Conservation (phyloP, 164 flowering plant species). For the Macadamia integrifolia region DNA sequence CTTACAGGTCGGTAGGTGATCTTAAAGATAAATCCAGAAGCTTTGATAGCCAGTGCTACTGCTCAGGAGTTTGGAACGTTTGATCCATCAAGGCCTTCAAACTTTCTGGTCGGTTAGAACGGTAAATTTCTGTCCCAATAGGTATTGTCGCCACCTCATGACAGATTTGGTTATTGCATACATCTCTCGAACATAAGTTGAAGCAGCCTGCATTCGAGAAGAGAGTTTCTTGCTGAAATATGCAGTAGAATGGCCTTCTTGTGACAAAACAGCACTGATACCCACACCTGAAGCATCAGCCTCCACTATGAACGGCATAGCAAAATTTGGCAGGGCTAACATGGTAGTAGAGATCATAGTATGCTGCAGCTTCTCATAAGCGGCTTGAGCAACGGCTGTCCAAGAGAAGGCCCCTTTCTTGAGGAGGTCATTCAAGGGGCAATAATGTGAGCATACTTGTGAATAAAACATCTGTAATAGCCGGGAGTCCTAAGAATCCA, state of each 20-base stretch:
- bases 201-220: not conserved
- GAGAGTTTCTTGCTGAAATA: not conserved
- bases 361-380: not conserved
- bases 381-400: too few species aligned
- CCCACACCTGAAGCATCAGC: slow-evolving; percentile 7
- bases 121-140: slow-evolving; percentile 1
- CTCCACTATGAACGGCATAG: not conserved
- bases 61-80: too few species aligned
- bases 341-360: not conserved
- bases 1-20: too few species aligned
- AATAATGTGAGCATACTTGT: too few species aligned
- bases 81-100: not conserved
- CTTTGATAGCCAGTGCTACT: too few species aligned
- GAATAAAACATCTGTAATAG: too few species aligned
- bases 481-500: too few species aligned
- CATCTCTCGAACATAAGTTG: slow-evolving; percentile 10
- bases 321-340: slow-evolving; percentile 8
- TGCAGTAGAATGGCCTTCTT: slow-evolving; percentile 1
- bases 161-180: slow-evolving; percentile 2
- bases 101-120: not conserved
- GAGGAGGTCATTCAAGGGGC: too few species aligned
- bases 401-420: too few species aligned
- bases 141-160: not conserved
- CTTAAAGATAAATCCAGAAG: too few species aligned
- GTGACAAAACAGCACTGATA: slow-evolving; percentile 1